Evolutionary conservation across 2,329 filamentous ascomycete species (phyloP), one percentile per base, ranked within the genome.

Genomic region (Alternaria conjuncta): DNA sequence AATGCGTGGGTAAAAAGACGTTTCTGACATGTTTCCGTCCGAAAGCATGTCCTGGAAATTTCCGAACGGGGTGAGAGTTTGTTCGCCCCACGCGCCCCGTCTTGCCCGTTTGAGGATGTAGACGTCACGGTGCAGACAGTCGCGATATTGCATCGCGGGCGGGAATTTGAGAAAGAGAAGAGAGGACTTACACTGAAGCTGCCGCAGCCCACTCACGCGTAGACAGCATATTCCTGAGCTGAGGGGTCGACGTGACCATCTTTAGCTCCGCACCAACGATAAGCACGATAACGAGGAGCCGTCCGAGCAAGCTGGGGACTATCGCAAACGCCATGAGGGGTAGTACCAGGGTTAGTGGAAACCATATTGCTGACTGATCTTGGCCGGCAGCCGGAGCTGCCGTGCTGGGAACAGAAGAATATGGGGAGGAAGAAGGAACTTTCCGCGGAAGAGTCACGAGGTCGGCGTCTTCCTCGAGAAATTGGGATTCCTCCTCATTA

Each of bases 401-500:
- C 63, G 46, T 30, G 63, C 60, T 70, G 55, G 68, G 4, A 32
- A 12, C 1, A 51, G 10, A 15, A 11, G 12, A 20, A 15, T 26
- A 64, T 50, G 67, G 9, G 7, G 32, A n/a, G 15, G 36, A 41
- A 41, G 36, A 41, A 41, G 36, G 36, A 41, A 18, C 58, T 49
- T 64, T 71, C 15, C 69, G 61, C 63, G 78, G 49, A 51, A 79
- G 54, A 7, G 70, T 82, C 20, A 91, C 75, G 12, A 91, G 82
- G 66, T 91, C 89, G 6, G 85, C 79, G 12, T 80, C 75, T 5
- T 81, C 78, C 43, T 87, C 84, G 6, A 92, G 83, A 70, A 92
- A 92, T 5, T 82, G 82, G 3, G 84, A 84, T 76, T 93, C 91
- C 9, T 80, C 73, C 44, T 88, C 83, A 41, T 86, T 85, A 50